Base-by-base conservation (phyloP, 371 early-diverging fungal genomes). In the Mortierella sp. region DNA sequence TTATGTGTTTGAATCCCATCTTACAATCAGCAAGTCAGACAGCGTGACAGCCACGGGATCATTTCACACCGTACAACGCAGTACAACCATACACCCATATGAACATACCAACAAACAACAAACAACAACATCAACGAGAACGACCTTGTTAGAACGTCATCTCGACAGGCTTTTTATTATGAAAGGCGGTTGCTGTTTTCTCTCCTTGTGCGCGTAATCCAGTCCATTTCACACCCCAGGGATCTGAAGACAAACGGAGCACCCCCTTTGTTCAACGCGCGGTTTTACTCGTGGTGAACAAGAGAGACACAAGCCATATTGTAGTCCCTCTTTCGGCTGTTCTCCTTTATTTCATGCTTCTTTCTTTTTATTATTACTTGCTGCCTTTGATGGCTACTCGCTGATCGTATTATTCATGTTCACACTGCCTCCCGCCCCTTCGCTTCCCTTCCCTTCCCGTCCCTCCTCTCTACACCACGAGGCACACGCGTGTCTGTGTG, bases 41-140 rank as follows among this genome's bases (percentile, higher is more conserved):
- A 72, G 68, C 68, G 65, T 68, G 68, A 68, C 44, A 68, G 42
- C 42, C 68, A 68, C 68, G 68, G 68, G 68, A 68, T 68, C 68
- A 55, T n/a, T 55, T n/a, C 55, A 68, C 10, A 68, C 11, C 26
- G 42, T 38, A 38, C 42, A 13, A 28, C 58, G 28, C 68, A 38
- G 8, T 9, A 21, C 68, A 68, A 19, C 34, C 9, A 9, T 38
- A 68, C 44, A 24, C 24, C 28, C 11, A 55, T 28, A 58, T 28
- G 28, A 58, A 10, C 58, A 54, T 2, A 54, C 16, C 13, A 10
- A 48, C 50, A n/a, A 24, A 55, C 55, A n/a, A 24, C 55, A 55
- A 14, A 19, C 52, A 19, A 52, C 50, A 50, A 13, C 50, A 50
- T 16, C 42, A 50, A 50, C 14, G 16, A 50, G 3, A 50, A 50